Evolutionary conservation across 257 asterid species (phyloP).

Genomic region (Rauvolfia tetraphylla): DNA sequence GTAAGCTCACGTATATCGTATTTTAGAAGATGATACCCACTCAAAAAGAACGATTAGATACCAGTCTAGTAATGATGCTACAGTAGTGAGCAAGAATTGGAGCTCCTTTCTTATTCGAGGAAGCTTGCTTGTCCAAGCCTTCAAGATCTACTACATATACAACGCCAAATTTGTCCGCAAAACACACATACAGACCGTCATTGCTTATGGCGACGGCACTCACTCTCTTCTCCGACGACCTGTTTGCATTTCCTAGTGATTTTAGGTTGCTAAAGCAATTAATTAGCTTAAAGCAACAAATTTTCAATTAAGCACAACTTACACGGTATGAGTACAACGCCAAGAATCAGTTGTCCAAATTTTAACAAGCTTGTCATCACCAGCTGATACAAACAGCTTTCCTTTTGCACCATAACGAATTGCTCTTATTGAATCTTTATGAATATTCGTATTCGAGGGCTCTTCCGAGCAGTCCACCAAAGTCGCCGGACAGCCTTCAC

Average conservation of each 20-base stretch:
- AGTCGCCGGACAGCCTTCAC: conserved; percentile 46
- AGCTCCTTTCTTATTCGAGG: conserved; percentile 52
- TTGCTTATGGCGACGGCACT: conserved; percentile 75
- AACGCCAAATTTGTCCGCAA: conserved; percentile 90
- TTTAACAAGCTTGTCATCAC: conserved; percentile 90
- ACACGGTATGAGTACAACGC: conserved; percentile 72
- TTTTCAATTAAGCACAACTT: conserved; percentile 22
- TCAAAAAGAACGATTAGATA: conserved; percentile 10
- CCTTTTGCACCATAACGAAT: conserved; percentile 71
- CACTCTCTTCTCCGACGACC: conserved; percentile 90
- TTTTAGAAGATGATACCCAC: background rate
- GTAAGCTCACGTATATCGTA: background rate
- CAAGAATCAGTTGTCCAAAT: conserved; percentile 74
- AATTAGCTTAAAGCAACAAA: background rate
- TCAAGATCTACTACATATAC: conserved; percentile 61
- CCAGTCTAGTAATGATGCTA: conserved; percentile 95
- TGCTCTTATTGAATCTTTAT: conserved; percentile 79
- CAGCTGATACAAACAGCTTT: conserved; percentile 70
- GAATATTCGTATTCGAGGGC: conserved; percentile 10
- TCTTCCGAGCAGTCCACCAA: conserved; percentile 51
- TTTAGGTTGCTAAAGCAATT: background rate
- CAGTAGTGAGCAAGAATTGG: conserved; percentile 92
- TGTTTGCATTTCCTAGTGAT: conserved; percentile 20
- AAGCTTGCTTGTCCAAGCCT: conserved; percentile 23
- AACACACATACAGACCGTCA: conserved; percentile 63